Conservation (phyloP, 306 rosid species). For the Prunus mongolica region DNA sequence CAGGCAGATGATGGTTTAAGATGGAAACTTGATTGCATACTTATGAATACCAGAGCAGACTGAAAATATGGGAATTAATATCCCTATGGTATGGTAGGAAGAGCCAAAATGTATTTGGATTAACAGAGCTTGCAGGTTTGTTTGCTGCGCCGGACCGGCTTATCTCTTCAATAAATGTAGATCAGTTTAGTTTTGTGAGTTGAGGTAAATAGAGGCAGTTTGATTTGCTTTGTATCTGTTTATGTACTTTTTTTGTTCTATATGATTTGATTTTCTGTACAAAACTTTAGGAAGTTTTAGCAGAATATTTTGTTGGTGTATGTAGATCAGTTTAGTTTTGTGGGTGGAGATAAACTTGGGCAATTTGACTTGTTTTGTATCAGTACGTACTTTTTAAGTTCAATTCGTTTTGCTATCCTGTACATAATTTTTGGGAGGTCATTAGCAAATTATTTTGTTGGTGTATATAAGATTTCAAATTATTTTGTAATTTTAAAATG, state of each 20-base stretch:
- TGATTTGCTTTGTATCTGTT: not conserved
- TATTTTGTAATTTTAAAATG: no score
- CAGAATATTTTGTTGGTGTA: not conserved
- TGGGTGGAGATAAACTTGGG: not conserved
- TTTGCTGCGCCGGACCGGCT: not conserved
- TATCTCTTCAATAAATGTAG: not conserved
- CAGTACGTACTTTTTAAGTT: not conserved
- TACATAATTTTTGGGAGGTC: no score
- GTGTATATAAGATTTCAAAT: no score
- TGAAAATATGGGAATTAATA: not conserved
- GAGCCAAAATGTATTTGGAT: not conserved
- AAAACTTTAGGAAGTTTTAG: not conserved
- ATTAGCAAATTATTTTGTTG: not conserved
- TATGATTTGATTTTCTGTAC: not conserved
- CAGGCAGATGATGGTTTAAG: slow-evolving; percentile 30
- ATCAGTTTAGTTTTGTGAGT: not conserved
- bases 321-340: not conserved
- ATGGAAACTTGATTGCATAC: not conserved
- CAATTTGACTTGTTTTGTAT: not conserved
- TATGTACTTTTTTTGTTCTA: not conserved
- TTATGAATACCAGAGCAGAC: not conserved
- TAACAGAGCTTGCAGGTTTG: not conserved
- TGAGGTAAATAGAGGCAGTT: slow-evolving; percentile 1
- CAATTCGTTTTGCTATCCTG: not conserved
- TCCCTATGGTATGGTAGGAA: not conserved